These are phyloP conservation scores for Eucalyptus erythrocorys DNA, from an alignment of 345 rosid genomes.

Conservation along the genomic window DNA sequence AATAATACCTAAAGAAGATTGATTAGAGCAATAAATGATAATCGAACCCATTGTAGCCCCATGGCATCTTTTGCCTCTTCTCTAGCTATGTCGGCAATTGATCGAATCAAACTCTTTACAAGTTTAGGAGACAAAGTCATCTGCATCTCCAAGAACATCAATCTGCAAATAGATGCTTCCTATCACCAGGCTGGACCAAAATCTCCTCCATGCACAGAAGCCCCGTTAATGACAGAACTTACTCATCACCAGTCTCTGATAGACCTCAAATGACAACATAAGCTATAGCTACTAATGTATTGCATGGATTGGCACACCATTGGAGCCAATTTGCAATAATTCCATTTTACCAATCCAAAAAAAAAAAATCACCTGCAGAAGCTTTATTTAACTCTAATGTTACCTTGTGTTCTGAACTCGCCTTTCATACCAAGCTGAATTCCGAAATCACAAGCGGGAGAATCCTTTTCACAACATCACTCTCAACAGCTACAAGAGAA, in stretches of 20 bases:
- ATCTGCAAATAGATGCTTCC: neutral
- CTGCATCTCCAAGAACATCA: neutral
- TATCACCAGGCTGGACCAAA: neutral
- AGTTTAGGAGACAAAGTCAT: slow-evolving; percentile 48
- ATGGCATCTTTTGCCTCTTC: slow-evolving; percentile 52
- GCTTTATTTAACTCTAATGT: neutral
- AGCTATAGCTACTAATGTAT: neutral
- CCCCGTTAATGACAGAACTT: neutral
- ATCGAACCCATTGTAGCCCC: slow-evolving; percentile 58
- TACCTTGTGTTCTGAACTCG: slow-evolving; percentile 77
- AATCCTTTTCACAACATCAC: slow-evolving; percentile 61
- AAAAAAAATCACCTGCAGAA: neutral
- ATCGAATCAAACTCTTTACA: slow-evolving; percentile 58
- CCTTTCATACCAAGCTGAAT: slow-evolving; percentile 46
- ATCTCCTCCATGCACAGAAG: neutral
- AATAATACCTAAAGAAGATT: slow-evolving; percentile 73
- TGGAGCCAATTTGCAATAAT: neutral
- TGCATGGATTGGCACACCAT: neutral
- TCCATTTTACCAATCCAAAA: neutral
- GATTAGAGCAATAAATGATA: slow-evolving; percentile 59
- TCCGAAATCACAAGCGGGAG: slow-evolving; percentile 75
- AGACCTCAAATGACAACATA: neutral
- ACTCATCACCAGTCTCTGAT: neutral
- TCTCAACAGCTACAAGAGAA: slow-evolving; percentile 39
- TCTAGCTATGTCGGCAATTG: slow-evolving; percentile 50